phyloP scores from a whole-genome alignment of 768 basidiomycete genomes.

The Dacryopinax primogenitus region DNA sequence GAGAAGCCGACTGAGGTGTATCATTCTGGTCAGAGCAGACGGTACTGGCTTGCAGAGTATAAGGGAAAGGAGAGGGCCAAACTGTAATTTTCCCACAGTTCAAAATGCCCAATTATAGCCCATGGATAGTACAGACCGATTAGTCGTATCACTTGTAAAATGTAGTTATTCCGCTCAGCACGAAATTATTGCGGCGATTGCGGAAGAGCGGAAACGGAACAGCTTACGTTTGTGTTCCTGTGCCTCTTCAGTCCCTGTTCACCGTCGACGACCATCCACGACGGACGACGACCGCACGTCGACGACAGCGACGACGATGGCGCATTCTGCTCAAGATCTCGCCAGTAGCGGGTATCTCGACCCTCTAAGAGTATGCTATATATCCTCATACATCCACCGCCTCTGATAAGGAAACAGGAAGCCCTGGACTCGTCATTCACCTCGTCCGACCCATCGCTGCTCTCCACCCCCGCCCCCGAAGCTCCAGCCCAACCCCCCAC shows the following conservation, averaged over 20 bases:
- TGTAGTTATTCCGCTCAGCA: too few relatives aligned
- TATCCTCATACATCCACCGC: not conserved
- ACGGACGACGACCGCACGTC: not conserved
- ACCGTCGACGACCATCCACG: too few relatives aligned
- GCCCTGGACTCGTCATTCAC: conserved; percentile 7
- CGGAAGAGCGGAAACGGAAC: too few relatives aligned
- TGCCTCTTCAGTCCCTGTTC: too few relatives aligned
- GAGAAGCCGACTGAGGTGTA: conserved; percentile 13
- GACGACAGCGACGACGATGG: not conserved
- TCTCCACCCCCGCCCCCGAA: not conserved
- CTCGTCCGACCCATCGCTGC: conserved; percentile 1
- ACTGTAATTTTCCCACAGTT: conserved; percentile 2
- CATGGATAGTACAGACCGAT: too few relatives aligned
- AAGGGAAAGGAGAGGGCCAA: conserved; percentile 18
- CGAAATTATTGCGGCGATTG: too few relatives aligned
- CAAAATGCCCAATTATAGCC: too few relatives aligned
- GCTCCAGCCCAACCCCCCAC: too few relatives aligned
- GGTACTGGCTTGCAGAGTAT: conserved; percentile 17
- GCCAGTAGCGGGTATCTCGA: conserved; percentile 1
- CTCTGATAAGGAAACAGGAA: not conserved
- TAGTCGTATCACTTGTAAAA: too few relatives aligned
- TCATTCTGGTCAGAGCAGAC: conserved; percentile 20
- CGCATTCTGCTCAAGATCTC: not conserved
- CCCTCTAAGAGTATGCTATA: not conserved
- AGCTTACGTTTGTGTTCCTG: too few relatives aligned